Conservation (phyloP, 805 yeast species). For the Kuraishia piskuri region DNA sequence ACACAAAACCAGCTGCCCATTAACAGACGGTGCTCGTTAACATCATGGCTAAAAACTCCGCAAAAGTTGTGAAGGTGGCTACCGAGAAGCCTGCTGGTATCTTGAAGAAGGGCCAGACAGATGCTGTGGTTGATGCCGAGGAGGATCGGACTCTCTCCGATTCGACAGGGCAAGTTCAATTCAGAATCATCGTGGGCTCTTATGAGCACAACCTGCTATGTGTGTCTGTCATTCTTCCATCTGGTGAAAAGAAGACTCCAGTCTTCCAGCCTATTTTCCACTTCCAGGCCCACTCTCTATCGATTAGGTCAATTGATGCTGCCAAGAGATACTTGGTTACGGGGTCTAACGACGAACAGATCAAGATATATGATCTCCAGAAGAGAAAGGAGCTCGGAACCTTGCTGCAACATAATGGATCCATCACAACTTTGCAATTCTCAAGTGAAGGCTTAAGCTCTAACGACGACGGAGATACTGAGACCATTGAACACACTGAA, state of each 20-base stretch:
- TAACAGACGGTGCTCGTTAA: too few species aligned
- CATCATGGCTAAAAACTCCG: not conserved
- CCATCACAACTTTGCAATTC: slow-evolving; percentile 71
- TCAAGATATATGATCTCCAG: slow-evolving; percentile 87
- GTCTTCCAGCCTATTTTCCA: slow-evolving; percentile 91
- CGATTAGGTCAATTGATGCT: slow-evolving; percentile 77
- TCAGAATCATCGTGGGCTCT: slow-evolving; percentile 87
- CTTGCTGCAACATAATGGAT: slow-evolving; percentile 80
- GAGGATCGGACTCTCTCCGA: not conserved
- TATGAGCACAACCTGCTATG: slow-evolving; percentile 91
- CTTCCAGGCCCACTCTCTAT: slow-evolving; percentile 87
- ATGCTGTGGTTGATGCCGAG: not conserved
- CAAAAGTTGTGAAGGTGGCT: not conserved
- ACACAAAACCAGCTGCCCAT: too few species aligned
- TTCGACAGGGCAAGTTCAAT: slow-evolving; percentile 23
- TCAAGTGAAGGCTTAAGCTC: slow-evolving; percentile 35
- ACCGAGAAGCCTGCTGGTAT: not conserved
- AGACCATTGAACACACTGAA: slow-evolving; percentile 10
- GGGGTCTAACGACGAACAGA: slow-evolving; percentile 94
- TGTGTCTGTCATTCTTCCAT: slow-evolving; percentile 55
- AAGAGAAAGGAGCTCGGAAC: slow-evolving; percentile 92
- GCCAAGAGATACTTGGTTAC: slow-evolving; percentile 83
- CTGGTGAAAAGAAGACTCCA: slow-evolving; percentile 26
- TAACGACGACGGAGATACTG: slow-evolving; percentile 11
- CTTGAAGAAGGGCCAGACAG: not conserved